Evolutionary conservation across 305 asterid species (phyloP).

Genomic region (Nicotiana rustica): DNA sequence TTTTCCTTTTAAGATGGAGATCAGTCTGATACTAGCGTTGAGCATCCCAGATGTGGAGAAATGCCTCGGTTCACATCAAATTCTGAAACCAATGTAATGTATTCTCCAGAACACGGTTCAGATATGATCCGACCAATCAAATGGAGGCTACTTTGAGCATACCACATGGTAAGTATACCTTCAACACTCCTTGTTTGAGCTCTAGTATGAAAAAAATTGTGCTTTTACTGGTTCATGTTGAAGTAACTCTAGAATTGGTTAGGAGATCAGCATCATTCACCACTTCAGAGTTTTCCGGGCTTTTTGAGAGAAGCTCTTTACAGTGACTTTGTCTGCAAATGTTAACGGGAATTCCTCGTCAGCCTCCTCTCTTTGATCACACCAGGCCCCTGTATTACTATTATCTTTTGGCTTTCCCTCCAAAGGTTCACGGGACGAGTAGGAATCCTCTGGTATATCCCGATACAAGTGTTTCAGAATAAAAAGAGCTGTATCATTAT

Average conservation of each 20-base stretch:
- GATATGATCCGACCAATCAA: not conserved
- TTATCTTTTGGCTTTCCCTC: slow-evolving; percentile 50
- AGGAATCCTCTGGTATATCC: slow-evolving; percentile 74
- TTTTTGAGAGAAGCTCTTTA: slow-evolving; percentile 63
- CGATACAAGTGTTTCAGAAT: slow-evolving; percentile 87
- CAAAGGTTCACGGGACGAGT: slow-evolving; percentile 41
- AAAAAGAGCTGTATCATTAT: slow-evolving; percentile 90
- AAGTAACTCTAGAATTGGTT: not conserved
- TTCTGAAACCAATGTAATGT: not conserved
- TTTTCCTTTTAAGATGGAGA: not conserved
- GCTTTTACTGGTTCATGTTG: not conserved
- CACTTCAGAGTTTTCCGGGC: slow-evolving; percentile 51
- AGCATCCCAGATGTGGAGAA: not conserved
- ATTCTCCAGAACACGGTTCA: not conserved
- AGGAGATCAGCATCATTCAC: slow-evolving; percentile 25
- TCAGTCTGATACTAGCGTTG: not conserved
- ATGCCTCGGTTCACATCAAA: not conserved
- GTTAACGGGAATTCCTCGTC: slow-evolving; percentile 90
- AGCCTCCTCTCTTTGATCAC: slow-evolving; percentile 60
- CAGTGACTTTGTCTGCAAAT: slow-evolving; percentile 62
- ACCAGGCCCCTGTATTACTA: slow-evolving; percentile 51
- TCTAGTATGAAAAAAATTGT: not conserved
- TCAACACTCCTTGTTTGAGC: slow-evolving; percentile 19
- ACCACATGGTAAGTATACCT: not conserved
- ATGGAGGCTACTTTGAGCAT: not conserved